A percentile compares a stretch with the other conserved stretches of the same genome.
Evolutionary conservation across 176 grass and related monocot species (phyloP).

Genomic region (Carex scoparia): DNA sequence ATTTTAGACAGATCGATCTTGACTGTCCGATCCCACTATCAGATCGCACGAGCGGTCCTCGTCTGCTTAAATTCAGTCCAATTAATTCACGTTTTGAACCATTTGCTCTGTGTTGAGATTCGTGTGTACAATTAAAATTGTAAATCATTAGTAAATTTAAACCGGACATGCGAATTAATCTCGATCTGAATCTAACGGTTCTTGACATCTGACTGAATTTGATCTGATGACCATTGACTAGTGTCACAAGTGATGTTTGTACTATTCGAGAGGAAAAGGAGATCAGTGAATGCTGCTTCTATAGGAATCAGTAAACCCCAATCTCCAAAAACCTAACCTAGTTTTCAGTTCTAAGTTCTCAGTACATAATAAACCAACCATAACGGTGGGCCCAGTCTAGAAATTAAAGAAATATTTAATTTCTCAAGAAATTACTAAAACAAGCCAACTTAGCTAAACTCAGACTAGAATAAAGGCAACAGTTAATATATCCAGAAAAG

Average conservation of each 20-base stretch:
- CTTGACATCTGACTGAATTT: too few species aligned
- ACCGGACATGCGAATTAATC: too few species aligned
- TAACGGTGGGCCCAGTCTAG: neutral
- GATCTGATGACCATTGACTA: too few species aligned
- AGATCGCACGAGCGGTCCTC: too few species aligned
- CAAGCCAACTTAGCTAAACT: neutral
- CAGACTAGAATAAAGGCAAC: slow-evolving; percentile 18
- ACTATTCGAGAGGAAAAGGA: neutral
- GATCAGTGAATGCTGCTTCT: neutral
- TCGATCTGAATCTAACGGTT: too few species aligned
- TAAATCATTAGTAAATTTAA: too few species aligned
- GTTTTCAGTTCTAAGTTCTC: neutral
- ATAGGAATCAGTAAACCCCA: neutral
- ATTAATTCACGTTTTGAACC: too few species aligned
- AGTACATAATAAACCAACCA: neutral
- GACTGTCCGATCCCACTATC: neutral
- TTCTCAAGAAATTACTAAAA: slow-evolving; percentile 6
- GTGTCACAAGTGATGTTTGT: neutral
- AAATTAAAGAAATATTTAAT: neutral
- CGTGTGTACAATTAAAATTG: too few species aligned
- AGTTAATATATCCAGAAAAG: slow-evolving; percentile 22
- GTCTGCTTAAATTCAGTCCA: too few species aligned
- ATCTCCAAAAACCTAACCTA: neutral
- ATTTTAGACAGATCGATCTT: neutral
- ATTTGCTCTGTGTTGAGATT: too few species aligned